Conservation (phyloP, 176 grass and related monocot genomes). For the Areca catechu region DNA sequence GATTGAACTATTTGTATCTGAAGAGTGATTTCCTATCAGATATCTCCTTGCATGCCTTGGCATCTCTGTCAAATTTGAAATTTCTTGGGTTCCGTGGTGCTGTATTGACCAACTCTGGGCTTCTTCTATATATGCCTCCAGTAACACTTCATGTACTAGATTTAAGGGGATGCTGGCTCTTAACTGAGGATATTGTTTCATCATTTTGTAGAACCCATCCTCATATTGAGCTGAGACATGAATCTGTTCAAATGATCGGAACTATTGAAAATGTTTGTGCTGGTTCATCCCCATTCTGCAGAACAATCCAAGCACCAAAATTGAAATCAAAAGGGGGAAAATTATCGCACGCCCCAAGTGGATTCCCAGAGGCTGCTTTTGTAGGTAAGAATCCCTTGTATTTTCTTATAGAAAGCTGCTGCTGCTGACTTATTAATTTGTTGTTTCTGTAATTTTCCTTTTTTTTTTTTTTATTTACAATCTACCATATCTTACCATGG, state of each 20-base stretch:
- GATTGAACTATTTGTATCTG: constrained; percentile 60
- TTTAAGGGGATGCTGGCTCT: constrained; percentile 79
- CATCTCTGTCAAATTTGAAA: constrained; percentile 39
- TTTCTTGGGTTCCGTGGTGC: constrained; percentile 64
- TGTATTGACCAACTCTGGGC: constrained; percentile 60
- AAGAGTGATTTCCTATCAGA: constrained; percentile 82
- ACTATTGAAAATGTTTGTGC: constrained; percentile 7
- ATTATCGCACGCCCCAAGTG: constrained; percentile 8
- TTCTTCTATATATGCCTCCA: constrained; percentile 53
- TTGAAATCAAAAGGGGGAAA: constrained; percentile 24
- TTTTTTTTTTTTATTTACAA: too few species aligned
- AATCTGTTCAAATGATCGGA: constrained; percentile 29
- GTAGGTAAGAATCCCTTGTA: constrained; percentile 33
- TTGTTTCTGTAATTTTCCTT: too few species aligned
- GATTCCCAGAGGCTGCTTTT: constrained; percentile 19
- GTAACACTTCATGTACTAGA: constrained; percentile 40
- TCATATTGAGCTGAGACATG: constrained; percentile 56
- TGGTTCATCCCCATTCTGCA: constrained; percentile 15
- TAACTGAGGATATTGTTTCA: constrained; percentile 40
- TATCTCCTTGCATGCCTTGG: constrained; percentile 39
- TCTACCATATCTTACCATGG: too few species aligned
- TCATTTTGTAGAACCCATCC: constrained; percentile 49
- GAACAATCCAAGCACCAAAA: constrained; percentile 15
- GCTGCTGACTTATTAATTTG: too few species aligned
- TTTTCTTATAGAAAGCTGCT: too few species aligned